Percentiles rank a stretch among this genome's conserved stretches.
Conservation (phyloP, 1,284 basidiomycete species). For the Malassezia equina region DNA sequence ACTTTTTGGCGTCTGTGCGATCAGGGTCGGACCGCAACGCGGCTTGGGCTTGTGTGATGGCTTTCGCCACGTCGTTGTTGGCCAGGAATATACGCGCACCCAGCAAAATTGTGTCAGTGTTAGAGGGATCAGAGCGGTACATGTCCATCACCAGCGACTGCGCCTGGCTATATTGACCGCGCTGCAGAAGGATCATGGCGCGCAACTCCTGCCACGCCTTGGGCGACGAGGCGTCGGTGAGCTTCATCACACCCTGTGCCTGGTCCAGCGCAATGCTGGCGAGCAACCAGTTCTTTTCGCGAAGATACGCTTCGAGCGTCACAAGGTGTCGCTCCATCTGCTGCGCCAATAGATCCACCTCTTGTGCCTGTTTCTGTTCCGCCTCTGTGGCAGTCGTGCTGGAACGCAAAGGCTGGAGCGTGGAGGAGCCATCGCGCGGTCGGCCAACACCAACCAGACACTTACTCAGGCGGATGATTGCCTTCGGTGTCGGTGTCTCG, state of each 20-base stretch:
- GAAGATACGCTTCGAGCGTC: slow-evolving; percentile 59
- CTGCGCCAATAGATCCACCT: slow-evolving; percentile 26
- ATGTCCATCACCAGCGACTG: slow-evolving; percentile 56
- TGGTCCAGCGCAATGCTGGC: slow-evolving; percentile 35
- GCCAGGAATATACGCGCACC: slow-evolving; percentile 71
- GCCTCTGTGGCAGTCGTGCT: slow-evolving; percentile 5
- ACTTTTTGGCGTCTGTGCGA: slow-evolving; percentile 59
- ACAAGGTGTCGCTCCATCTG: slow-evolving; percentile 28
- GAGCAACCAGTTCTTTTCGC: slow-evolving; percentile 54
- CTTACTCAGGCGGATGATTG: slow-evolving; percentile 29
- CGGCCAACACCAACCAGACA: slow-evolving; percentile 40
- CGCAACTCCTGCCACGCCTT: slow-evolving; percentile 27
- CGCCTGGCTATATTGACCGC: slow-evolving; percentile 33
- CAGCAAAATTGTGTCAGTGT: slow-evolving; percentile 69
- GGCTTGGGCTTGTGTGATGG: slow-evolving; percentile 62
- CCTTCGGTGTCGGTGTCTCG: slow-evolving; percentile 25
- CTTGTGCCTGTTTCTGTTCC: slow-evolving; percentile 23
- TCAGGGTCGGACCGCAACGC: slow-evolving; percentile 73
- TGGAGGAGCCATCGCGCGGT: slow-evolving; percentile 21
- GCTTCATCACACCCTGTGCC: slow-evolving; percentile 24
- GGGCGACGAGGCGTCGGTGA: slow-evolving; percentile 26
- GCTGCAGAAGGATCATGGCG: slow-evolving; percentile 25
- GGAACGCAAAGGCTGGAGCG: slow-evolving; percentile 19
- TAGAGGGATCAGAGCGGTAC: slow-evolving; percentile 60
- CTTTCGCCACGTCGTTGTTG: slow-evolving; percentile 60